These are phyloP conservation scores for Hypoxylon fuscum DNA, from an alignment of 495 filamentous ascomycete species.

Conservation along the genomic window DNA sequence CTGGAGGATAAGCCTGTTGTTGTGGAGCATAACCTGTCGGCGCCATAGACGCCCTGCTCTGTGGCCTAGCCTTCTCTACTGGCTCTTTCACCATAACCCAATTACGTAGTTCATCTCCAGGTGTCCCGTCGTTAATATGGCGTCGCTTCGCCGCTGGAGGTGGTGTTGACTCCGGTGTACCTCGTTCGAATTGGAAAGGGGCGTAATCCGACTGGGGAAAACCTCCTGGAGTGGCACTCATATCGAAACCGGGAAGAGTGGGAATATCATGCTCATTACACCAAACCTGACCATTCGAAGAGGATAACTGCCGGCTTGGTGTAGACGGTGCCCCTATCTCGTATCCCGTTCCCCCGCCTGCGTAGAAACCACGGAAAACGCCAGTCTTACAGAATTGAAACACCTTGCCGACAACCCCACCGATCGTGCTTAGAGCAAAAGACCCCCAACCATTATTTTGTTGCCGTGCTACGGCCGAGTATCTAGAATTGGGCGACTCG, in stretches of 20 bases:
- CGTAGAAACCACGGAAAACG: slow-evolving; percentile 83
- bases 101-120: slow-evolving; percentile 65
- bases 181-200: slow-evolving; percentile 40
- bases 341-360: slow-evolving; percentile 81
- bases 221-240: slow-evolving; percentile 11
- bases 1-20: slow-evolving; percentile 29
- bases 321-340: slow-evolving; percentile 41
- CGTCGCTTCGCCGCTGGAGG: slow-evolving; percentile 60
- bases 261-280: slow-evolving; percentile 42
- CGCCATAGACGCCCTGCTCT: slow-evolving; percentile 33
- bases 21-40: slow-evolving; percentile 15
- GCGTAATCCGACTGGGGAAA: slow-evolving; percentile 41
- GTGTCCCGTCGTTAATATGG: slow-evolving; percentile 51
- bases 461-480: slow-evolving; percentile 17
- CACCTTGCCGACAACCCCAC: slow-evolving; percentile 75
- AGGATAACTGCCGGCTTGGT: slow-evolving; percentile 4
- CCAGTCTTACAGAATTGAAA: slow-evolving; percentile 81
- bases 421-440: slow-evolving; percentile 54
- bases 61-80: slow-evolving; percentile 27
- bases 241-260: slow-evolving; percentile 34
- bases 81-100: slow-evolving; percentile 79
- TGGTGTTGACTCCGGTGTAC: slow-evolving; percentile 55
- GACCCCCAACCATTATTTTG: slow-evolving; percentile 54
- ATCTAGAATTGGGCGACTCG: slow-evolving; percentile 32
- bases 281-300: slow-evolving; percentile 41